These are phyloP conservation scores for Nadsonia commutata DNA, from an alignment of 1,139 yeast genomes.

Conservation along the genomic window DNA sequence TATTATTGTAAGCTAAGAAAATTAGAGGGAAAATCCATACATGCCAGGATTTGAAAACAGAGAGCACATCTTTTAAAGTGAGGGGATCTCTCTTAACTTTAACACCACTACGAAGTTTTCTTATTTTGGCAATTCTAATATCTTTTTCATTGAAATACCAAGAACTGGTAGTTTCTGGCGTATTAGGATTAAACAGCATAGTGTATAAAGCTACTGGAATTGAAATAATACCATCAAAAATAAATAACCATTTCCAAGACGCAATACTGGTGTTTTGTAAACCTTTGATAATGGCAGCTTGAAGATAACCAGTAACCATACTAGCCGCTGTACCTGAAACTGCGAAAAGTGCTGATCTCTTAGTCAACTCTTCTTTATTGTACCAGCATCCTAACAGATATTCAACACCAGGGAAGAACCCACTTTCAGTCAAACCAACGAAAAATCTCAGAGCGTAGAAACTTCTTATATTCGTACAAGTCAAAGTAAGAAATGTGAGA, in stretches of 20 bases:
- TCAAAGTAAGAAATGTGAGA: conserved; percentile 34
- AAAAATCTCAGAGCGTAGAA: conserved; percentile 40
- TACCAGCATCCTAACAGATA: conserved; percentile 37
- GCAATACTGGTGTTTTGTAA: conserved; percentile 22
- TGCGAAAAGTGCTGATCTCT: conserved; percentile 35
- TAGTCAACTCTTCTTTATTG: conserved; percentile 29
- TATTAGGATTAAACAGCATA: conserved; percentile 29
- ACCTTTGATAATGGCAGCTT: conserved; percentile 26
- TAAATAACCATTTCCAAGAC: conserved; percentile 37
- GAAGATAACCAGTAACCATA: conserved; percentile 34
- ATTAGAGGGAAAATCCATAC: conserved; percentile 33
- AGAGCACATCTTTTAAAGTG: conserved; percentile 27
- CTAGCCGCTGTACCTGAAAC: conserved; percentile 31
- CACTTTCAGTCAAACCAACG: conserved; percentile 39
- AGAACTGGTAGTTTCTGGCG: conserved; percentile 29
- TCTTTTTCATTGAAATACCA: conserved; percentile 26
- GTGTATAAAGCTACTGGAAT: conserved; percentile 34
- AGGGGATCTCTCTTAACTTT: conserved; percentile 9
- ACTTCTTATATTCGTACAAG: conserved; percentile 27
- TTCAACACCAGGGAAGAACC: conserved; percentile 42
- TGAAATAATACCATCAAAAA: conserved; percentile 34
- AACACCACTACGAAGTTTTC: conserved; percentile 33
- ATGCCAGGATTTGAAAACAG: conserved; percentile 36
- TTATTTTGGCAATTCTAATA: conserved; percentile 23
- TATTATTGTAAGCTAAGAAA: conserved; percentile 37